phyloP scores from a whole-genome alignment of 176 grass and related monocot species.

The Phoenix dactylifera region DNA sequence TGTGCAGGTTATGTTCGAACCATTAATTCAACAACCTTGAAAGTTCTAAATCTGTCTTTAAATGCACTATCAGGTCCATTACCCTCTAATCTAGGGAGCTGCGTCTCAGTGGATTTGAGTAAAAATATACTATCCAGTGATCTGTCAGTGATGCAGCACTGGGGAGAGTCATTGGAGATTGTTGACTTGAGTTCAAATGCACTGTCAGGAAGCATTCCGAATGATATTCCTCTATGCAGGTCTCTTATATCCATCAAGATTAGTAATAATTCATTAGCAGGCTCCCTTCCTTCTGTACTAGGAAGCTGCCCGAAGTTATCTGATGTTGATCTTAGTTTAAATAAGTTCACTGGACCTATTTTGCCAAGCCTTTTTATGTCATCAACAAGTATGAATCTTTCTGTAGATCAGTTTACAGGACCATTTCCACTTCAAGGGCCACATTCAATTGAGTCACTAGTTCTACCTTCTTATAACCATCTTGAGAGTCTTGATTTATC shows the following conservation, averaged over 20 bases:
- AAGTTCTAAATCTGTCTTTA: conserved; percentile 74
- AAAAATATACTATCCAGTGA: conserved; percentile 52
- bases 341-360: conserved; percentile 59
- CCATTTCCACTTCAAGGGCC: conserved; percentile 57
- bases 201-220: conserved; percentile 54
- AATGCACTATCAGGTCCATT: conserved; percentile 69
- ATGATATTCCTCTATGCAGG: conserved; percentile 56
- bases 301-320: conserved; percentile 66
- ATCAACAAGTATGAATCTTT: conserved; percentile 56
- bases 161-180: conserved; percentile 51
- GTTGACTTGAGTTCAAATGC: conserved; percentile 88
- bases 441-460: conserved; percentile 61
- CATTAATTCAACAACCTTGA: conserved; percentile 83
- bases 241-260: conserved; percentile 62
- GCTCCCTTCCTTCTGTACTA: conserved; percentile 62
- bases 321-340: conserved; percentile 69
- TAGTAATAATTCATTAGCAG: conserved; percentile 62
- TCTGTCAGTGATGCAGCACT: conserved; percentile 54
- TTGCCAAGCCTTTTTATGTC: conserved; percentile 39
- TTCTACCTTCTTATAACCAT: conserved; percentile 44
- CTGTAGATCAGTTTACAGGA: conserved; percentile 68
- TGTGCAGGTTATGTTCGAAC: conserved; percentile 51
- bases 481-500: conserved; percentile 81
- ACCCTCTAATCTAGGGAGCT: conserved; percentile 41
- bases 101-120: conserved; percentile 67